A percentile compares a stretch with the other conserved stretches of the same genome.
These are phyloP conservation scores for Physaria fendleri DNA, from an alignment of 345 rosid species.

Conservation along the genomic window DNA sequence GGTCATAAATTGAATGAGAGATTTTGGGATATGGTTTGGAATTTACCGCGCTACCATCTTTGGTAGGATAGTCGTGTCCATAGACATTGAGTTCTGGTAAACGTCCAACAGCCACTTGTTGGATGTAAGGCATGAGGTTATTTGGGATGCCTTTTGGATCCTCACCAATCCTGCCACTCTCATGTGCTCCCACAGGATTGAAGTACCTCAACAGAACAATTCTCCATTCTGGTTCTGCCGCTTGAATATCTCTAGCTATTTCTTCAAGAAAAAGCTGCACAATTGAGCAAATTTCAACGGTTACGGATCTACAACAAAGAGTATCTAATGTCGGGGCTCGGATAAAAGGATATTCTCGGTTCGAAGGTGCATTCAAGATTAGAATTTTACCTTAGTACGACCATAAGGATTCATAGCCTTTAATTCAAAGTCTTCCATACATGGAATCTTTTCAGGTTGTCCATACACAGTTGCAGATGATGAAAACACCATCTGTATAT, in stretches of 20 bases:
- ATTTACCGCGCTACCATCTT: slow-evolving; percentile 84
- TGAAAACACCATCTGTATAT: slow-evolving; percentile 76
- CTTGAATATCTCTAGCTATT: slow-evolving; percentile 82
- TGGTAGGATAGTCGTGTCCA: slow-evolving; percentile 82
- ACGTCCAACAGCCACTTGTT: slow-evolving; percentile 92
- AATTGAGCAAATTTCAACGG: not conserved
- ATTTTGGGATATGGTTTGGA: not conserved
- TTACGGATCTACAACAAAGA: not conserved
- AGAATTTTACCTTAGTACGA: slow-evolving; percentile 77
- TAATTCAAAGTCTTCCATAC: slow-evolving; percentile 62
- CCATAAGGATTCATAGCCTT: slow-evolving; percentile 95
- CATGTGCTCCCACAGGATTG: slow-evolving; percentile 94
- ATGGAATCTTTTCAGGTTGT: slow-evolving; percentile 85
- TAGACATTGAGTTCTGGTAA: slow-evolving; percentile 80
- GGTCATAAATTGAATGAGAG: not conserved
- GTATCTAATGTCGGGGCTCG: not conserved
- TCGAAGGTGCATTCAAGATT: no score
- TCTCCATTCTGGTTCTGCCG: slow-evolving; percentile 77
- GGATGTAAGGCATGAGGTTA: slow-evolving; percentile 92
- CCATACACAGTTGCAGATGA: slow-evolving; percentile 96
- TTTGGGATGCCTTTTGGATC: slow-evolving; percentile 91
- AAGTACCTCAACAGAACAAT: slow-evolving; percentile 82
- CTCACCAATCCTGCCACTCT: slow-evolving; percentile 89
- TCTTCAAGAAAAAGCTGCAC: slow-evolving; percentile 88
- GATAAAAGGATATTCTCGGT: no score